Evolutionary conservation across 495 filamentous ascomycete species (phyloP), one percentile per base, ranked within the genome.

Genomic region (Trypethelium eluteriae): DNA sequence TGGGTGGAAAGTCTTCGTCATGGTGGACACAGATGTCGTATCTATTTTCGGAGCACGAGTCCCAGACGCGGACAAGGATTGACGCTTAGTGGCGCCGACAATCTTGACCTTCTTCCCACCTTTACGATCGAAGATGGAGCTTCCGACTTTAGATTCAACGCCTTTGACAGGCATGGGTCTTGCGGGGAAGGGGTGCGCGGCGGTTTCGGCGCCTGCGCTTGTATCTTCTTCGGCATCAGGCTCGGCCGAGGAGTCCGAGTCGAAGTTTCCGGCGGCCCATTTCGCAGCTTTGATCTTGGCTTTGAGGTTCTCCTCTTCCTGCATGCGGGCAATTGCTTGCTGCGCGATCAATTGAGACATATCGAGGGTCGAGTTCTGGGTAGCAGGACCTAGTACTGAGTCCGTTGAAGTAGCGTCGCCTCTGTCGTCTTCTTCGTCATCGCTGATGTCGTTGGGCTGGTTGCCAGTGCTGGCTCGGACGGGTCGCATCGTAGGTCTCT

Each of bases 401-500:
- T 59, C 53, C 32, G 36, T 32, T 9, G 53, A 59, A 5, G 36
- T 2, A 36, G 34, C 53, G 18, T 59, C 53, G 34, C 18, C 49
- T 25, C 53, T 59, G 7, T 5, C 5, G 36, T 36, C 32, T 4
- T 59, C 53, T 7, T 59, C 32, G 14, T 59, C 36, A 14, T 14
- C 36, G 53, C 25, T 18, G 7, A 18, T 59, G 53, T 36, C 32
- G 53, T 7, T 36, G 7, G 53, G 2, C 32, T 59, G 53, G 53
- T 59, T 59, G 6, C 25, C 53, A 34, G 38, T 6, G 38, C 35
- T 18, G 5, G 34, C 39, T 9, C 25, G 10, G 2, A 50, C 18
- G 39, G 67, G 67, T 4, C 66, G 38, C 69, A 71, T 69, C 36
- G 66, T 64, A 11, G 67, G 69, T 11, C 59, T 35, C 62, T 71